phyloP scores from a whole-genome alignment of 768 basidiomycete species.

The Serendipita sp. region DNA sequence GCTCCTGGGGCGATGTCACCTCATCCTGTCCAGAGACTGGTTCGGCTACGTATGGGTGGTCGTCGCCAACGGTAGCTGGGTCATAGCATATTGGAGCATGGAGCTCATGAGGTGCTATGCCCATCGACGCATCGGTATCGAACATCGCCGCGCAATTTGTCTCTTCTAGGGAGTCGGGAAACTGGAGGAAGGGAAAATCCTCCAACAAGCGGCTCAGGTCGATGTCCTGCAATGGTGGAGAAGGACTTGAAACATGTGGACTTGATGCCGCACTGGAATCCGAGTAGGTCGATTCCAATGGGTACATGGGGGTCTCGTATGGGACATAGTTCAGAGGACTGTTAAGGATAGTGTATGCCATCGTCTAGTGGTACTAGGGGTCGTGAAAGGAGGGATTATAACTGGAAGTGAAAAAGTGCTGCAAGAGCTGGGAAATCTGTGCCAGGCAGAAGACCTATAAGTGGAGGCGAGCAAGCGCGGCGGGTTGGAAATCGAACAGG shows the following conservation, averaged over 20 bases:
- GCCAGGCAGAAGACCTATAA: not conserved
- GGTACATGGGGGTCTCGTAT: not conserved
- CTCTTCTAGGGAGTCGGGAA: not conserved
- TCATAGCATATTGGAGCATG: not conserved
- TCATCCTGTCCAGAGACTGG: not conserved
- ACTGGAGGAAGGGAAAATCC: not conserved
- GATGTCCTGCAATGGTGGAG: not conserved
- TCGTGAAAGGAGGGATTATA: not conserved
- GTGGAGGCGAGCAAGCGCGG: conserved; percentile 4
- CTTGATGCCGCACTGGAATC: not conserved
- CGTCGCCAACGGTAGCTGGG: not conserved
- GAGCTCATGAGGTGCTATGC: not conserved
- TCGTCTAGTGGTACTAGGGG: not conserved
- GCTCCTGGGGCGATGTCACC: not conserved
- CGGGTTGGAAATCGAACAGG: too few species aligned
- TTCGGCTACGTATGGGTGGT: not conserved
- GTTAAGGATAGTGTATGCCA: not conserved
- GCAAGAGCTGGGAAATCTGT: not conserved
- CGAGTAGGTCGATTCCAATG: not conserved
- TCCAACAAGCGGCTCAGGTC: not conserved
- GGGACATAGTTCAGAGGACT: not conserved
- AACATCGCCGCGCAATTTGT: not conserved
- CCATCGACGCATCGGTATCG: not conserved
- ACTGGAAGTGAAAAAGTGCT: not conserved
- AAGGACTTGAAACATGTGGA: not conserved